Evolutionary conservation across 2,329 filamentous ascomycete genomes (phyloP).

Genomic region (Ophiostoma ips): DNA sequence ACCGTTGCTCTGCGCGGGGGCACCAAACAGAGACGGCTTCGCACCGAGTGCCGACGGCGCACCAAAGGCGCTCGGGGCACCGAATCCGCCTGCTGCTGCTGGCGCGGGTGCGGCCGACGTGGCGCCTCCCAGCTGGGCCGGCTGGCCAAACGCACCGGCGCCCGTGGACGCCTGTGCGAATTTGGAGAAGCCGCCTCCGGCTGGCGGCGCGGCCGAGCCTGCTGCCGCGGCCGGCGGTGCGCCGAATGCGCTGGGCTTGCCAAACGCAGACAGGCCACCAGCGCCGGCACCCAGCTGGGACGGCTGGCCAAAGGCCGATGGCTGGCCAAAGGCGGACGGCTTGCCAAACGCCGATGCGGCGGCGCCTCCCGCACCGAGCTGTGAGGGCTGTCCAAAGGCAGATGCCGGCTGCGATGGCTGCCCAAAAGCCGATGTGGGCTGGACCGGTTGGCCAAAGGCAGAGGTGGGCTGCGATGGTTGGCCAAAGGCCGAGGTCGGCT

Average conservation of each 20-base stretch:
- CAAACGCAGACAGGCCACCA: neutral
- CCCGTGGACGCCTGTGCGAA: slow-evolving; percentile 14
- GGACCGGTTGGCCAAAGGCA: neutral
- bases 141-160: slow-evolving; percentile 19
- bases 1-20: slow-evolving; percentile 11
- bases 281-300: slow-evolving; percentile 14
- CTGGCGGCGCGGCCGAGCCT: neutral
- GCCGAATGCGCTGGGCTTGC: slow-evolving; percentile 23
- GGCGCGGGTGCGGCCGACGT: neutral
- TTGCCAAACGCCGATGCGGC: slow-evolving; percentile 19
- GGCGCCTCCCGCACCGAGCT: slow-evolving; percentile 11
- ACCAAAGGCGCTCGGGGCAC: slow-evolving; percentile 14
- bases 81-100: neutral
- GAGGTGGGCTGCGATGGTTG: slow-evolving; percentile 11
- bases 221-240: neutral
- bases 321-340: slow-evolving; percentile 12
- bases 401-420: slow-evolving; percentile 17
- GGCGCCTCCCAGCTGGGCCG: slow-evolving; percentile 16
- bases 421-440: slow-evolving; percentile 14
- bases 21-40: slow-evolving; percentile 20
- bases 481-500: slow-evolving; percentile 11
- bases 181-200: slow-evolving; percentile 18
- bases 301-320: slow-evolving; percentile 15
- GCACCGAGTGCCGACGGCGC: slow-evolving; percentile 19
- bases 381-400: slow-evolving; percentile 12